These are phyloP conservation scores for Botrytis fabae DNA, from an alignment of 2,329 filamentous ascomycete species.

Conservation along the genomic window DNA sequence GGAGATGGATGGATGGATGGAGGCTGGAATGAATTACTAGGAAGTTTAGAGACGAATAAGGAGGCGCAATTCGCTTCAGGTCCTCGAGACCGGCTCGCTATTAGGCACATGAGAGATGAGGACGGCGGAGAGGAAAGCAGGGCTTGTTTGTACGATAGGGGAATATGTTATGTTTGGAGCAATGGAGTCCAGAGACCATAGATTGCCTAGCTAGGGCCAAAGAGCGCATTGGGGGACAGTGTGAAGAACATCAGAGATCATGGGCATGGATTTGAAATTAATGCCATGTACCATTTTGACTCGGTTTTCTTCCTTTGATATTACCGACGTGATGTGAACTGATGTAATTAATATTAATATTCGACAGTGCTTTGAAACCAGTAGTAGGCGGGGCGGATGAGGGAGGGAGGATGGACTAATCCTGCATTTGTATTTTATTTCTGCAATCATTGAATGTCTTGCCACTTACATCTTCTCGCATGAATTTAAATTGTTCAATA, in stretches of 20 bases:
- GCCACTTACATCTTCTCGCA: neutral
- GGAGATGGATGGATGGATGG: conserved; percentile 2
- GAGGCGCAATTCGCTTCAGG: neutral
- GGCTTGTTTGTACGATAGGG: conserved; percentile 20
- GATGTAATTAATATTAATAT: neutral
- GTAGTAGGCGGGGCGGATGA: neutral
- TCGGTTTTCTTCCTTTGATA: neutral
- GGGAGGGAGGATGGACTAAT: neutral
- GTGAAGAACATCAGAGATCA: conserved; percentile 7
- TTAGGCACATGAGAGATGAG: neutral
- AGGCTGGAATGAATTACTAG: conserved; percentile 5
- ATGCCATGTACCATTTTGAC: conserved; percentile 17
- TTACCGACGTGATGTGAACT: neutral
- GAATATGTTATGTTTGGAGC: conserved; percentile 6
- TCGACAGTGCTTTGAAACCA: neutral
- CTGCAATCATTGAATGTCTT: neutral
- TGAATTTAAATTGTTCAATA: neutral
- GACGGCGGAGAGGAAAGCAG: neutral
- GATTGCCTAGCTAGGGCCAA: neutral
- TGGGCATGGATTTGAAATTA: conserved; percentile 12
- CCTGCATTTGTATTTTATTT: neutral
- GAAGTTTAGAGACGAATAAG: conserved; percentile 4
- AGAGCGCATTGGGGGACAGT: conserved; percentile 6
- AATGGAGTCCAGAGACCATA: neutral
- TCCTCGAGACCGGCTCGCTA: neutral